These are phyloP conservation scores for Pichia kluyveri DNA, from an alignment of 805 yeast species.

Conservation along the genomic window DNA sequence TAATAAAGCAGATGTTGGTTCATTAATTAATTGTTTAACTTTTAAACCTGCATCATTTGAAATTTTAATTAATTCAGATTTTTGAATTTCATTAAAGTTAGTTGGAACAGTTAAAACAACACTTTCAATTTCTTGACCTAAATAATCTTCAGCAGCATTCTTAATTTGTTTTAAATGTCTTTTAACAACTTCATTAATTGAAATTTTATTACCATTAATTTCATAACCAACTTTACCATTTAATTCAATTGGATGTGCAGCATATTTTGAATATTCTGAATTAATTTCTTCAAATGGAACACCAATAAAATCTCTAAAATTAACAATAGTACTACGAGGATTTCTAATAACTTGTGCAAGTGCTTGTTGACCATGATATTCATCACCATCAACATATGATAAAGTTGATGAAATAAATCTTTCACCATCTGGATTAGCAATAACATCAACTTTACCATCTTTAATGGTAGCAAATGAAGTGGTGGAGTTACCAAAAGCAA, in stretches of 20 bases:
- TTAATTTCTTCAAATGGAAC: conserved; percentile 62
- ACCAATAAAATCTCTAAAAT: conserved; percentile 92
- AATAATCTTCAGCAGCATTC: conserved; percentile 85
- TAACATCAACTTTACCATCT: conserved; percentile 92
- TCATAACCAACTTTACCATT: conserved; percentile 63
- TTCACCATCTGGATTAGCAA: conserved; percentile 99
- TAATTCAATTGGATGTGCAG: conserved; percentile 59
- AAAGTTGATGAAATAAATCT: conserved; percentile 90
- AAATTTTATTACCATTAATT: conserved; percentile 45
- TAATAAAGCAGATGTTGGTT: conserved; percentile 85
- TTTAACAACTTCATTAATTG: conserved; percentile 69
- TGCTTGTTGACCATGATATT: conserved; percentile 97
- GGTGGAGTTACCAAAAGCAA: conserved; percentile 93
- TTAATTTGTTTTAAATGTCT: conserved; percentile 80
- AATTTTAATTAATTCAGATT: conserved; percentile 48
- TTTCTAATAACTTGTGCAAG: conserved; percentile 86
- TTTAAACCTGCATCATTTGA: conserved; percentile 66
- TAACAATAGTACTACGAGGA: conserved; percentile 74
- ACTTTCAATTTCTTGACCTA: conserved; percentile 73
- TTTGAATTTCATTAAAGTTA: conserved; percentile 69
- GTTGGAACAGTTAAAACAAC: conserved; percentile 89
- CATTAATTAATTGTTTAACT: conserved; percentile 81
- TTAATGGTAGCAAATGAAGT: conserved; percentile 87
- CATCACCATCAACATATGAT: conserved; percentile 88
- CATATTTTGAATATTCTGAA: conserved; percentile 49